Percentiles rank a stretch among this genome's conserved stretches.
Evolutionary conservation across 805 yeast species (phyloP).

Genomic region (Nakazawaea siamensis): DNA sequence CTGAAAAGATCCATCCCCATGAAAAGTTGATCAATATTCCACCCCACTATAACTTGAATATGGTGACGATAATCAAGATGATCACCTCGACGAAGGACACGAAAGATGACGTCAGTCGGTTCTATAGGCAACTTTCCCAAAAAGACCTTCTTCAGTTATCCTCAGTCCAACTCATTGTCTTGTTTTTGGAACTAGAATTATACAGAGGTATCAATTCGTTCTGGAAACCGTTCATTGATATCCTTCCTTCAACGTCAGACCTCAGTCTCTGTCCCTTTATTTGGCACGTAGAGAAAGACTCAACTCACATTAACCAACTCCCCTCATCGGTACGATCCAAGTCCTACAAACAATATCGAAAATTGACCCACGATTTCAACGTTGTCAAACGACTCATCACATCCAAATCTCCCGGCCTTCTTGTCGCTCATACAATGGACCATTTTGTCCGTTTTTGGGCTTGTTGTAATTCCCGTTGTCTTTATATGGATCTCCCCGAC

Average conservation of each 20-base stretch:
- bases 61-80: conserved; percentile 40
- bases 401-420: background rate
- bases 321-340: conserved; percentile 36
- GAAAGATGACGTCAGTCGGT: conserved; percentile 15
- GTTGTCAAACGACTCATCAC: conserved; percentile 21
- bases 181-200: conserved; percentile 41
- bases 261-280: conserved; percentile 51
- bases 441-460: conserved; percentile 43
- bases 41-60: conserved; percentile 49
- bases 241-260: conserved; percentile 51
- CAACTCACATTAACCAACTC: conserved; percentile 25
- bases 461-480: conserved; percentile 85
- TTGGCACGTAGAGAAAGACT: conserved; percentile 38
- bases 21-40: conserved; percentile 50
- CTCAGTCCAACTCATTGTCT: conserved; percentile 52
- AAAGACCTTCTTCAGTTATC: conserved; percentile 33
- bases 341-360: conserved; percentile 28
- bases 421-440: too few species aligned
- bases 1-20: conserved; percentile 24
- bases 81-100: conserved; percentile 14
- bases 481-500: conserved; percentile 60
- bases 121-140: conserved; percentile 24
- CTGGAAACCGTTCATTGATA: conserved; percentile 64
- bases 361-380: conserved; percentile 38
- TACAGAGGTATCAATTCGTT: conserved; percentile 31